phyloP scores from a whole-genome alignment of 2,329 filamentous ascomycete species.

The Gliomastix tumulicola region DNA sequence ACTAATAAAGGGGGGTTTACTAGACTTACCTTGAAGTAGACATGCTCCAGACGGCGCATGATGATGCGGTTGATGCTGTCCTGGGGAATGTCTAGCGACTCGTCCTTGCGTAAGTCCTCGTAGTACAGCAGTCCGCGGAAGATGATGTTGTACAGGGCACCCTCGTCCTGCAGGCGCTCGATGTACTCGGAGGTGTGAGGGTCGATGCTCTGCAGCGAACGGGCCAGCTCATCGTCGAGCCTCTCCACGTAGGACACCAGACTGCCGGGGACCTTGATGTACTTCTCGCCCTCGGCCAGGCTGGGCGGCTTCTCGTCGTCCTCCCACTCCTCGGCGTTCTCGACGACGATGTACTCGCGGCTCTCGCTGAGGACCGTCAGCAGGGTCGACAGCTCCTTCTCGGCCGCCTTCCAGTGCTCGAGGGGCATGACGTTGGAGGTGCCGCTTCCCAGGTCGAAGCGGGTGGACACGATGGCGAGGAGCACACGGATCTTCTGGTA shows the following conservation, averaged over 20 bases:
- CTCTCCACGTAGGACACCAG: slow-evolving; percentile 91
- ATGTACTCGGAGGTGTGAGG: slow-evolving; percentile 99
- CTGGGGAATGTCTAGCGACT: slow-evolving; percentile 66
- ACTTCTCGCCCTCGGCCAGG: slow-evolving; percentile 64
- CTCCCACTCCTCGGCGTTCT: slow-evolving; percentile 96
- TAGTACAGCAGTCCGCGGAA: slow-evolving; percentile 85
- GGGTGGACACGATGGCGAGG: slow-evolving; percentile 82
- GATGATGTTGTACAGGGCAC: slow-evolving; percentile 83
- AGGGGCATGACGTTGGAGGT: slow-evolving; percentile 77
- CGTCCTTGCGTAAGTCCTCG: slow-evolving; percentile 68
- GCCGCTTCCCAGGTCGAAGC: slow-evolving; percentile 86
- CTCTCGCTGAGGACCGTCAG: slow-evolving; percentile 74
- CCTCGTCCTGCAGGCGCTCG: slow-evolving; percentile 87
- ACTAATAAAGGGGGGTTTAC: background rate
- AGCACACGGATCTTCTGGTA: slow-evolving; percentile 94
- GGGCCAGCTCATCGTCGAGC: slow-evolving; percentile 92
- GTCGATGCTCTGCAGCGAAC: slow-evolving; percentile 95
- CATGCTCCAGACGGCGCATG: slow-evolving; percentile 90
- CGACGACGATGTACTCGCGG: slow-evolving; percentile 76
- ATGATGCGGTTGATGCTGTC: slow-evolving; percentile 88
- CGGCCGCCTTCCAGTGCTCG: slow-evolving; percentile 94
- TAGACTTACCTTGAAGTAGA: slow-evolving; percentile 84
- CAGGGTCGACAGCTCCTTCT: slow-evolving; percentile 75
- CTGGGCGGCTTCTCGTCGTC: slow-evolving; percentile 91
- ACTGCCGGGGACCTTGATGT: slow-evolving; percentile 89